Conservation (phyloP, 441 rosid species). For the Capsella rubella region DNA sequence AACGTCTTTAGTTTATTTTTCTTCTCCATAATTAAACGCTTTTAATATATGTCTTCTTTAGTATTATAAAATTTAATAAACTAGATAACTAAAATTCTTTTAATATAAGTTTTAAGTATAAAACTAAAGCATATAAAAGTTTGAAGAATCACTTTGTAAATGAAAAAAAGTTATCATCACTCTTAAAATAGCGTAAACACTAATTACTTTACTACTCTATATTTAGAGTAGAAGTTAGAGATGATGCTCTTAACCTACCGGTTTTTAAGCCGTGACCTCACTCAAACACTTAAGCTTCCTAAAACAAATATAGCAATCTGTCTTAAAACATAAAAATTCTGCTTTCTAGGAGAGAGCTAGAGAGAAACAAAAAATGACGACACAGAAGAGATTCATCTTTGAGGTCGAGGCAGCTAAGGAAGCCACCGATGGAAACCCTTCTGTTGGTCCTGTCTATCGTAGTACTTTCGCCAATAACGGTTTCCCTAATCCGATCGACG, state of each 20-base stretch:
- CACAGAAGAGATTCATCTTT: slow-evolving; percentile 55
- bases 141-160: not conserved
- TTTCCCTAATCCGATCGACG: slow-evolving; percentile 70
- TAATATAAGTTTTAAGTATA: too few relatives aligned
- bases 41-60: too few relatives aligned
- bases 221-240: not conserved
- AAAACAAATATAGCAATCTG: slow-evolving; percentile 31
- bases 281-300: not conserved
- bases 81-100: too few relatives aligned
- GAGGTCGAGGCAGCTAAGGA: slow-evolving; percentile 74
- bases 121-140: too few relatives aligned
- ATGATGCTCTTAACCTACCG: slow-evolving; percentile 24
- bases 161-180: not conserved
- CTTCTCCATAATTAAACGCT: too few relatives aligned
- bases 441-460: slow-evolving; percentile 84
- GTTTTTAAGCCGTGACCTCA: slow-evolving; percentile 18
- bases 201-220: not conserved
- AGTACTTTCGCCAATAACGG: slow-evolving; percentile 78
- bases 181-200: not conserved
- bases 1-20: too few relatives aligned
- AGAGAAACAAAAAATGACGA: slow-evolving; percentile 36
- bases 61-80: too few relatives aligned
- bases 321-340: not conserved
- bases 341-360: not conserved
- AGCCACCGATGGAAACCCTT: slow-evolving; percentile 67